These are phyloP conservation scores for Beauveria asiatica DNA, from an alignment of 2,329 filamentous ascomycete species.

Conservation along the genomic window DNA sequence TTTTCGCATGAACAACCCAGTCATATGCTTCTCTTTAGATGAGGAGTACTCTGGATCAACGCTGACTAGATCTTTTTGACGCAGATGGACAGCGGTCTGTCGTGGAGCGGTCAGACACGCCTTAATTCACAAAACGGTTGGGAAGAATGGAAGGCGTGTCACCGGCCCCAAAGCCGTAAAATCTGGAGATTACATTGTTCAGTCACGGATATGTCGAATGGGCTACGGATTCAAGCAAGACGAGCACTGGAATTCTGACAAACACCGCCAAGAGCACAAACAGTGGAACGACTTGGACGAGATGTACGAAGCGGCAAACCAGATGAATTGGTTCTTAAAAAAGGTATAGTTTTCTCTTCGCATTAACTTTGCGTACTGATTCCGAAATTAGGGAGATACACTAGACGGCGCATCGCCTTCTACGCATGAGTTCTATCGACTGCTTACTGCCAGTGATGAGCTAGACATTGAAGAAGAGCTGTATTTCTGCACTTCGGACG, in stretches of 20 bases:
- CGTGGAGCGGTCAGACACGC: constrained; percentile 23
- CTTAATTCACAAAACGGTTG: not conserved
- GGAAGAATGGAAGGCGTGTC: not conserved
- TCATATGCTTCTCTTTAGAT: fast-evolving
- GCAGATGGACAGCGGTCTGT: constrained; percentile 28
- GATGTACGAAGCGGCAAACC: constrained; percentile 8
- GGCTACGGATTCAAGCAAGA: not conserved
- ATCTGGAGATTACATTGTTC: not conserved
- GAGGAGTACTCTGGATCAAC: not conserved
- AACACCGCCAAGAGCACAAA: too few species aligned
- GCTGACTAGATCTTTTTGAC: too few species aligned
- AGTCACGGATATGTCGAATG: not conserved
- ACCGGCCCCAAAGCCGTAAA: too few species aligned
- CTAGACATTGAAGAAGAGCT: constrained; percentile 10
- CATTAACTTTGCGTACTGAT: too few species aligned
- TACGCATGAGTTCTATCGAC: fast-evolving
- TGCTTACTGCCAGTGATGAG: not conserved
- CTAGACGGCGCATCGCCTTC: constrained; percentile 9
- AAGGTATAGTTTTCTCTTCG: not conserved
- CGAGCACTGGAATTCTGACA: too few species aligned
- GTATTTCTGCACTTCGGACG: not conserved
- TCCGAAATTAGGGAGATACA: constrained; percentile 8
- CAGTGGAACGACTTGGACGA: not conserved
- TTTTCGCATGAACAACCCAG: fast-evolving
- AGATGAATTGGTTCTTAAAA: constrained; percentile 24